These are phyloP conservation scores for Leccinum rimulosum DNA, from an alignment of 768 basidiomycete species.

Conservation along the genomic window DNA sequence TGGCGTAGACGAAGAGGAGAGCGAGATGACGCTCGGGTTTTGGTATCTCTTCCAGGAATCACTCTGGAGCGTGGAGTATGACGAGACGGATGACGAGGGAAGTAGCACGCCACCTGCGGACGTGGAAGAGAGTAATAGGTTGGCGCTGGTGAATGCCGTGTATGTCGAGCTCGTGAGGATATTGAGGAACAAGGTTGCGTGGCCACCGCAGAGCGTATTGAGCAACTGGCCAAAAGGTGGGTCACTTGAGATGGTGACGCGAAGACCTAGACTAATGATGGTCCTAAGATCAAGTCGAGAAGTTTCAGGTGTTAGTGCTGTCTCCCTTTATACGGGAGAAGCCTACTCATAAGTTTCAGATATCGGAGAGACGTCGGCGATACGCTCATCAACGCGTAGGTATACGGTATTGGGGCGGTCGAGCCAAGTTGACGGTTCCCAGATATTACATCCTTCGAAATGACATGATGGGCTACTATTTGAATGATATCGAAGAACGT, in stretches of 20 bases:
- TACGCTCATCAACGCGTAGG: constrained; percentile 84
- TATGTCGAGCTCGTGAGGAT: constrained; percentile 76
- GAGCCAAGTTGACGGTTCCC: constrained; percentile 11
- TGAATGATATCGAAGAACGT: constrained; percentile 58
- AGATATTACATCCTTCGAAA: constrained; percentile 87
- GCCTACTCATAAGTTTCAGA: constrained; percentile 36
- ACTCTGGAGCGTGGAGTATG: constrained; percentile 67
- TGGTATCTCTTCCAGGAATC: constrained; percentile 93
- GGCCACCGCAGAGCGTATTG: constrained; percentile 49
- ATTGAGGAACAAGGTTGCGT: constrained; percentile 70
- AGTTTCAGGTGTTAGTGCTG: constrained; percentile 67
- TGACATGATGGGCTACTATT: constrained; percentile 73
- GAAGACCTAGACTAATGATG: constrained; percentile 5
- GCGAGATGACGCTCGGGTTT: constrained; percentile 82
- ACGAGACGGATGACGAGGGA: constrained; percentile 34
- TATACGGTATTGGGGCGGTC: constrained; percentile 4
- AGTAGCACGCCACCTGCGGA: constrained; percentile 16
- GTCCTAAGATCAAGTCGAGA: constrained; percentile 67
- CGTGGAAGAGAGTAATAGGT: constrained; percentile 39
- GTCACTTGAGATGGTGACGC: constrained; percentile 11
- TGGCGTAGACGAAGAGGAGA: constrained; percentile 83
- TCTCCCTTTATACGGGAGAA: neutral
- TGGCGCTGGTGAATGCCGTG: constrained; percentile 64
- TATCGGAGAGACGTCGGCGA: constrained; percentile 87
- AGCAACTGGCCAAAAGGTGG: constrained; percentile 69